Percentiles rank a stretch among this genome's conserved stretches.
Conservation (phyloP, 129 eudicot species). For the Chrysanthemum lavandulifolium region DNA sequence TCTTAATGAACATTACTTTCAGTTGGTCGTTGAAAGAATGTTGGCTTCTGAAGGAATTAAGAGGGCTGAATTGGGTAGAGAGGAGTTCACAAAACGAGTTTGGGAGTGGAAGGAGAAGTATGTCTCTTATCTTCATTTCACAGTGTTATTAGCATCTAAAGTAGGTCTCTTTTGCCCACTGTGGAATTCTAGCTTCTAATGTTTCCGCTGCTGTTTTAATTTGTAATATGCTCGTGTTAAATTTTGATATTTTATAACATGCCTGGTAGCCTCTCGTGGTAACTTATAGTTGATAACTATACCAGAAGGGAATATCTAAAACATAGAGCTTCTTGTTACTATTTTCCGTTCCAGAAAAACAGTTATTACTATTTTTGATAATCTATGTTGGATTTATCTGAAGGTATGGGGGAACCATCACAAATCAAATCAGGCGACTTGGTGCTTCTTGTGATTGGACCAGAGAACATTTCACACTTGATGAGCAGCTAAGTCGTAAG, state of each 20-base stretch:
- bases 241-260: too few relatives aligned
- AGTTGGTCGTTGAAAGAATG: conserved; percentile 98
- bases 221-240: not conserved
- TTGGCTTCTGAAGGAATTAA: conserved; percentile 89
- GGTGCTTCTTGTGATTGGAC: conserved; percentile 99
- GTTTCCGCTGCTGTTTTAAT: not conserved
- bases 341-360: too few relatives aligned
- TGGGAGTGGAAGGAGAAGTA: conserved; percentile 99
- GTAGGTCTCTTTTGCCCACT: not conserved
- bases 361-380: not conserved
- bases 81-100: conserved; percentile 87
- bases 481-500: conserved; percentile 99
- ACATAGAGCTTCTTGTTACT: too few relatives aligned
- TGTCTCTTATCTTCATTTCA: conserved; percentile 15
- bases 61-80: conserved; percentile 90
- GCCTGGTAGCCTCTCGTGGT: too few relatives aligned
- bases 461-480: conserved; percentile 91
- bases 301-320: too few relatives aligned
- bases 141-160: conserved; percentile 3
- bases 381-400: conserved; percentile 15
- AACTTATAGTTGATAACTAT: too few relatives aligned
- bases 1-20: conserved; percentile 26
- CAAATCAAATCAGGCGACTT: conserved; percentile 89
- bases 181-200: not conserved
- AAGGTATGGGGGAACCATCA: conserved; percentile 96